phyloP scores from a whole-genome alignment of 2,329 filamentous ascomycete genomes.

The Fonsecaea pugnacius region DNA sequence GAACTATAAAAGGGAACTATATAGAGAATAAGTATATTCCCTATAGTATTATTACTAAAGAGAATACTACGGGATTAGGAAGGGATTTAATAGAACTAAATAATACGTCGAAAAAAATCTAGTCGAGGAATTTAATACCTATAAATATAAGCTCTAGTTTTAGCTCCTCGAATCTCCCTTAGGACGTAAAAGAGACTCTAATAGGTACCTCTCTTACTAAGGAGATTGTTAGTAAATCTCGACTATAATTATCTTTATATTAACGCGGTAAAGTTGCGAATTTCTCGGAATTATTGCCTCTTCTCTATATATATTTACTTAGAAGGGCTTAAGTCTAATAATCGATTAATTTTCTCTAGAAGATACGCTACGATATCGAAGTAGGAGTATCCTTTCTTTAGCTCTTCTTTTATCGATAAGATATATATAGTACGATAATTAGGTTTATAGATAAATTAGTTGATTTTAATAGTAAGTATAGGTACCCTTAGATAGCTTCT shows the following conservation, averaged over 20 bases:
- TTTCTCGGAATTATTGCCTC: slow-evolving; percentile 6
- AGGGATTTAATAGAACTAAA: neutral
- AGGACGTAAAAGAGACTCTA: slow-evolving; percentile 7
- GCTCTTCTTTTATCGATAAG: slow-evolving; percentile 18
- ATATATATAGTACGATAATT: slow-evolving; percentile 11
- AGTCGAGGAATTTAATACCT: too few relatives aligned
- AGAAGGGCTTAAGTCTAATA: neutral
- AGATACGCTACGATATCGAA: slow-evolving; percentile 10
- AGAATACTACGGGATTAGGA: slow-evolving; percentile 13
- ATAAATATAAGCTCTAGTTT: slow-evolving; percentile 1
- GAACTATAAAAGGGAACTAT: slow-evolving; percentile 15
- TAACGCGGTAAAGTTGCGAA: slow-evolving; percentile 8
- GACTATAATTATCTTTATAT: neutral
- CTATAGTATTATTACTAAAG: slow-evolving; percentile 15
- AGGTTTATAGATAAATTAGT: slow-evolving; percentile 9
- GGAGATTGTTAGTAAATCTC: slow-evolving; percentile 7
- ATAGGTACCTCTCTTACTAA: slow-evolving; percentile 5
- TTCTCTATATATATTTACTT: slow-evolving; percentile 7
- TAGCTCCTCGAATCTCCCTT: slow-evolving; percentile 7
- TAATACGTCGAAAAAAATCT: too few relatives aligned
- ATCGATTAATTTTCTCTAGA: slow-evolving; percentile 1
- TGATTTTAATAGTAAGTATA: slow-evolving; percentile 8
- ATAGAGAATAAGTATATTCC: slow-evolving; percentile 8
- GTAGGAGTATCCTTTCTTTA: slow-evolving; percentile 12
- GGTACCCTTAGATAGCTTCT: slow-evolving; percentile 10